Conservation (phyloP, 192 early-diverging fungal genomes). For the Gamsiella multidivaricata region DNA sequence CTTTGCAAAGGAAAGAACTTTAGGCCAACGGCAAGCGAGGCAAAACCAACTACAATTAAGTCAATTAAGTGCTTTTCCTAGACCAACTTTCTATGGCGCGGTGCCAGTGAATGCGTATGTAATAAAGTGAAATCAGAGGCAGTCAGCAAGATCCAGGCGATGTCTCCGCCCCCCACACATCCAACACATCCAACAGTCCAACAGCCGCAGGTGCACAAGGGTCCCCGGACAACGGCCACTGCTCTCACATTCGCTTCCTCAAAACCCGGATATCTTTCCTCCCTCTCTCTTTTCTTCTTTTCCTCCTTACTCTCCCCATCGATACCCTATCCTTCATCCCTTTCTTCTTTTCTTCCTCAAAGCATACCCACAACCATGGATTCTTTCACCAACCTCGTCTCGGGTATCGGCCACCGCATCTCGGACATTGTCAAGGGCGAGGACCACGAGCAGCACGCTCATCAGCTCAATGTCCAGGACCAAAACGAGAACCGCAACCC, state of each 20-base stretch:
- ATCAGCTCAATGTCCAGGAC: background rate
- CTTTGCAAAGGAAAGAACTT: no score
- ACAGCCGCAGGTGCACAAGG: background rate
- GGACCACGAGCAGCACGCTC: constrained; percentile 22
- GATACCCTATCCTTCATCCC: constrained; percentile 1
- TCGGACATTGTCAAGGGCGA: constrained; percentile 40
- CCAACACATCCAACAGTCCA: no score
- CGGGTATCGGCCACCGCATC: constrained; percentile 27
- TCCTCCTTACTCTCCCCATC: constrained; percentile 11
- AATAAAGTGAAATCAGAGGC: no score
- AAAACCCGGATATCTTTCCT: constrained; percentile 4
- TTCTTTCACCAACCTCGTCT: constrained; percentile 20
- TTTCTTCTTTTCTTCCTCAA: background rate
- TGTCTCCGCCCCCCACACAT: constrained; percentile 15
- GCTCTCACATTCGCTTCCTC: background rate
- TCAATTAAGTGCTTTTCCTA: no score
- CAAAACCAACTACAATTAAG: no score
- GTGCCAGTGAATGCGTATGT: no score
- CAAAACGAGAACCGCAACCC: constrained; percentile 14
- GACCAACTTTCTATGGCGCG: no score
- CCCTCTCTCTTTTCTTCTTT: constrained; percentile 2
- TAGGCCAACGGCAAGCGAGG: no score
- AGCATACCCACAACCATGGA: constrained; percentile 25
- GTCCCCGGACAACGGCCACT: no score
- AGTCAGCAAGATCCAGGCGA: no score